Evolutionary conservation across 2,329 filamentous ascomycete species (phyloP).

Genomic region (Fusarium beomiforme): DNA sequence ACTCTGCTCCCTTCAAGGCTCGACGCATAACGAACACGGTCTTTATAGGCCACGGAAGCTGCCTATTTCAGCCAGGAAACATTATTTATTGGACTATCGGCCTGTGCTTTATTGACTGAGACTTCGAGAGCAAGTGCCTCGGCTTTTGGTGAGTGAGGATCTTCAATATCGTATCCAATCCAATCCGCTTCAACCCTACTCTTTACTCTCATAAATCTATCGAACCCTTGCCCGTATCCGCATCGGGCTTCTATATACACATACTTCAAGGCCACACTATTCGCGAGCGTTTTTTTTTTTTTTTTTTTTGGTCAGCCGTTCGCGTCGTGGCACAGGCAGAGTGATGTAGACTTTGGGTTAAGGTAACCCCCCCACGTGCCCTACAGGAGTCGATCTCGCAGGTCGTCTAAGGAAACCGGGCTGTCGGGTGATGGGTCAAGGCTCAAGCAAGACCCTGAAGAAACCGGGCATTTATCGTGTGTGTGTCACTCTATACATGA

Average conservation of each 20-base stretch:
- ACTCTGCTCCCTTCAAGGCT: slow-evolving; percentile 6
- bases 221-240: slow-evolving; percentile 17
- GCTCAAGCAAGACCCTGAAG: slow-evolving; percentile 23
- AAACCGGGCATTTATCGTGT: slow-evolving; percentile 30
- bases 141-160: slow-evolving; percentile 34
- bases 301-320: slow-evolving; percentile 2
- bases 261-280: slow-evolving; percentile 7
- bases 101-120: slow-evolving; percentile 14
- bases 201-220: slow-evolving; percentile 22
- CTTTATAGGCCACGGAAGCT: slow-evolving; percentile 2
- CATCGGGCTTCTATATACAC: slow-evolving; percentile 13
- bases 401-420: slow-evolving; percentile 16
- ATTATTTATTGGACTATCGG: neutral
- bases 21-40: slow-evolving; percentile 1
- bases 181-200: slow-evolving; percentile 14
- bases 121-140: slow-evolving; percentile 25
- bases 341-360: slow-evolving; percentile 16
- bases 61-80: neutral
- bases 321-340: slow-evolving; percentile 14
- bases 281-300: slow-evolving; percentile 3
- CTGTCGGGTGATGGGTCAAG: slow-evolving; percentile 37
- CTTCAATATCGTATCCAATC: slow-evolving; percentile 20
- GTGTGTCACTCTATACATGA: slow-evolving; percentile 36
- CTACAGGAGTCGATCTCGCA: slow-evolving; percentile 34
- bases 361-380: slow-evolving; percentile 39